Base-by-base conservation (phyloP, 192 early-diverging fungal species). In the Dissophora globulifera region DNA sequence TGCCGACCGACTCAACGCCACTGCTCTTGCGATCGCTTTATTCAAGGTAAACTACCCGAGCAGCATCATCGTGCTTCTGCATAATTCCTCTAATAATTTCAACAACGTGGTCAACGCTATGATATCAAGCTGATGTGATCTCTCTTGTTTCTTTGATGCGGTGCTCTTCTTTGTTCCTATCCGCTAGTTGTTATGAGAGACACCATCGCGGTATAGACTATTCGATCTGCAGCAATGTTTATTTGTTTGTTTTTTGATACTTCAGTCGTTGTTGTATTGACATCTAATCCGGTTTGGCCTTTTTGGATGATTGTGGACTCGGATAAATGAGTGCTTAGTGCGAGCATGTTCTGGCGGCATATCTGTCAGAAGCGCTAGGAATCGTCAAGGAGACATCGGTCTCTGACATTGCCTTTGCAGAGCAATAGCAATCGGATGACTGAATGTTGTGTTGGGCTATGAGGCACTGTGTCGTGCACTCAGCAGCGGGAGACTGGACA, bases 271-370 rank as follows among this genome's bases (percentile, higher is more conserved):
- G 26, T 10, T 32, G 31, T 52, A 6, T 15, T n/a, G n/a, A n/a
- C n/a, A n/a, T n/a, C n/a, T n/a, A n/a, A n/a, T n/a, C n/a, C n/a
- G n/a, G n/a, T n/a, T n/a, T n/a, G n/a, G n/a, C n/a, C n/a, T n/a
- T n/a, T n/a, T n/a, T n/a, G n/a, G n/a, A n/a, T n/a, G n/a, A n/a
- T n/a, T n/a, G 35, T 13, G 35, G 35, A 13, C 35, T 9, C 35
- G 13, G 13, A 38, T 38, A 38, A 6, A 38, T 16, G 20, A 16
- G 45, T n/a, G 32, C 15, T 19, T 48, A 75, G 71, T 75, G 71
- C 27, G 60, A 65, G 40, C 71, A 75, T 50, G 57, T 66, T 29
- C 51, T 75, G 49, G 71, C 71, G 3, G 57, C 50, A 30, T 43
- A 32, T 22, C 26, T 75, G 50, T 49, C 62, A 9, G 71, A 60